Conservation (phyloP, 306 rosid species). For the Cucurbita maxima region DNA sequence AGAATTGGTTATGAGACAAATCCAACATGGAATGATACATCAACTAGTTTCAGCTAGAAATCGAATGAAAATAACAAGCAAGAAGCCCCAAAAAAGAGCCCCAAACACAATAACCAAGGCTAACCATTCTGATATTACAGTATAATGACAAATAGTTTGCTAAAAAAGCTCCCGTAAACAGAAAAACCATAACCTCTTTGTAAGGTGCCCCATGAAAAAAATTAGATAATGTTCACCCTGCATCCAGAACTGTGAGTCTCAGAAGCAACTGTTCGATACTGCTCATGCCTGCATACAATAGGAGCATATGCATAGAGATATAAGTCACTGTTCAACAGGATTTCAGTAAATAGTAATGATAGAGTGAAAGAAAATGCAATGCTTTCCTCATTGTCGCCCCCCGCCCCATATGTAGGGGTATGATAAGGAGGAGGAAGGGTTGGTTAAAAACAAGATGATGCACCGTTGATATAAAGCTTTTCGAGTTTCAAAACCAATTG, state of each 20-base stretch:
- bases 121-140: slow-evolving; percentile 43
- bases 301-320: neutral
- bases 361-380: neutral
- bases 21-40: slow-evolving; percentile 9
- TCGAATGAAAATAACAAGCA: slow-evolving; percentile 20
- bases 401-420: too few species aligned
- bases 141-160: slow-evolving; percentile 22
- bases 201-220: slow-evolving; percentile 7
- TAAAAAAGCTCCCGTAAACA: slow-evolving; percentile 22
- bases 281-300: slow-evolving; percentile 1
- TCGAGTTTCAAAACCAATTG: neutral
- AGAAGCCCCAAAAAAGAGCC: slow-evolving; percentile 28
- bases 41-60: slow-evolving; percentile 38
- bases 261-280: neutral
- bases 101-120: slow-evolving; percentile 28
- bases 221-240: slow-evolving; percentile 55
- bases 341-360: too few species aligned
- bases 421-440: neutral
- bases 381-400: neutral
- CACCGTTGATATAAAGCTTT: neutral
- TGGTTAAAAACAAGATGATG: neutral
- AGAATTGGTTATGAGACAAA: neutral
- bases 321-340: neutral
- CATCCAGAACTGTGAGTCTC: slow-evolving; percentile 8
- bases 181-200: slow-evolving; percentile 10